phyloP scores from a whole-genome alignment of 2,329 filamentous ascomycete genomes.

The Phaeomoniella chlamydospora region DNA sequence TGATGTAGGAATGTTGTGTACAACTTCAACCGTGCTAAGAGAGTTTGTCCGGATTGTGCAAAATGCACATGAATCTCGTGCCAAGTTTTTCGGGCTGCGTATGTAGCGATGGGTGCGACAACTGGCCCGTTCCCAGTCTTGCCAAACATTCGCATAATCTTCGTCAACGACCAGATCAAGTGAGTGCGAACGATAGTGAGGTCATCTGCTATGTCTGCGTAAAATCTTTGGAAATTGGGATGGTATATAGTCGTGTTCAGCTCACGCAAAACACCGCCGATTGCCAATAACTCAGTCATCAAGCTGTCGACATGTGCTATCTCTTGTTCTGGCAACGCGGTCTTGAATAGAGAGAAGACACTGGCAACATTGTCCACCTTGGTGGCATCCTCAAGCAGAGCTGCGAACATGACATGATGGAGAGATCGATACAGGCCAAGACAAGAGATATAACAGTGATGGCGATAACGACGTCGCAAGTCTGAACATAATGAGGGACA shows the following conservation, averaged over 20 bases:
- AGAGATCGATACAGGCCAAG: too few species aligned
- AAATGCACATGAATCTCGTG: constrained; percentile 31
- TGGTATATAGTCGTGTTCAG: constrained; percentile 29
- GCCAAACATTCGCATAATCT: constrained; percentile 31
- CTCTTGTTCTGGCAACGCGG: constrained; percentile 31
- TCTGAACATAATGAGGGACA: too few species aligned
- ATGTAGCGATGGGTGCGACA: constrained; percentile 18
- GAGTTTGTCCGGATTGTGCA: constrained; percentile 27
- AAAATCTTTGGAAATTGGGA: constrained; percentile 21
- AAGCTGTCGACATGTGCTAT: constrained; percentile 37
- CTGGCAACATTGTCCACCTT: constrained; percentile 38
- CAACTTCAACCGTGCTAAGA: constrained; percentile 32
- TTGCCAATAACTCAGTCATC: constrained; percentile 39
- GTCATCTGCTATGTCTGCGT: constrained; percentile 28
- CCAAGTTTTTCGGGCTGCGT: constrained; percentile 38
- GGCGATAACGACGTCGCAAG: background rate
- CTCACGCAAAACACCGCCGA: constrained; percentile 34
- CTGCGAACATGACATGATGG: background rate
- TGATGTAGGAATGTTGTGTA: constrained; percentile 35
- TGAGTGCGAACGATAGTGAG: constrained; percentile 33
- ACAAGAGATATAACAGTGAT: background rate
- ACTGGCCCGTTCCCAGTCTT: constrained; percentile 16
- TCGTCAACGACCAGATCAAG: constrained; percentile 35
- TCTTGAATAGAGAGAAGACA: constrained; percentile 34
- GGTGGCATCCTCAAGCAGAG: constrained; percentile 26